A percentile compares a stretch with the other conserved stretches of the same genome.
These are phyloP conservation scores for Staphylotrichum longicolle DNA, from an alignment of 495 filamentous ascomycete genomes.

Conservation along the genomic window DNA sequence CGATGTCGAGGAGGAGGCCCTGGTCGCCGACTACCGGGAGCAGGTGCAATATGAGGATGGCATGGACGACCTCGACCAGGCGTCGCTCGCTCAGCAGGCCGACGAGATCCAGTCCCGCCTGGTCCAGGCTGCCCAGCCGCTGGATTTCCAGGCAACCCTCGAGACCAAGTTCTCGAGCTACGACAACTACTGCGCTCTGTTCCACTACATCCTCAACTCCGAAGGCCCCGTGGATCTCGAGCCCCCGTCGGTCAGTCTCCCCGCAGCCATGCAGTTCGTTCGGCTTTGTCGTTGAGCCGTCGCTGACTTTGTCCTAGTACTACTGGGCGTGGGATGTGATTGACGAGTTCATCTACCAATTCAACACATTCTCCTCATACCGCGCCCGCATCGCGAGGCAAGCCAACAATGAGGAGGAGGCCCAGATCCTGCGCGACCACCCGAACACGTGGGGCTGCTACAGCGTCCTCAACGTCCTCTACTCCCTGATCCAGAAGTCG, in stretches of 20 bases:
- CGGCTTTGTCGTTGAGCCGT: neutral
- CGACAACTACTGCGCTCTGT: conserved; percentile 97
- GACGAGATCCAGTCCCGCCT: conserved; percentile 91
- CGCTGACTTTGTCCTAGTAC: conserved; percentile 59
- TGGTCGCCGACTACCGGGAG: conserved; percentile 90
- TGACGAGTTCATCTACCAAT: conserved; percentile 99
- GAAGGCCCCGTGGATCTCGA: conserved; percentile 96
- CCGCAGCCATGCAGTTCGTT: neutral
- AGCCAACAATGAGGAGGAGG: conserved; percentile 82
- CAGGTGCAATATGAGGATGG: conserved; percentile 89
- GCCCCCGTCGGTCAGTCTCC: conserved; percentile 76
- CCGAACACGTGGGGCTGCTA: conserved; percentile 99
- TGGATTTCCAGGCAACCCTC: conserved; percentile 91
- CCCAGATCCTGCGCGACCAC: conserved; percentile 86
- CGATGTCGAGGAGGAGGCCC: conserved; percentile 89
- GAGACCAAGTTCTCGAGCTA: conserved; percentile 97
- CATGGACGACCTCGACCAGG: conserved; percentile 72
- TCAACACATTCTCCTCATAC: conserved; percentile 98
- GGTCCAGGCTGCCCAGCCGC: conserved; percentile 82
- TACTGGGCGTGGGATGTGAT: conserved; percentile 99
- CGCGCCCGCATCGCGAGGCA: conserved; percentile 85
- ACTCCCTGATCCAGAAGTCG: conserved; percentile 96
- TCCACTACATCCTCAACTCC: conserved; percentile 98
- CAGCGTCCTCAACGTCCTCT: conserved; percentile 97
- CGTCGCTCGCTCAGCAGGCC: conserved; percentile 51